Evolutionary conservation across 1,139 yeast species (phyloP).

Genomic region (Kodamaea suecica): DNA sequence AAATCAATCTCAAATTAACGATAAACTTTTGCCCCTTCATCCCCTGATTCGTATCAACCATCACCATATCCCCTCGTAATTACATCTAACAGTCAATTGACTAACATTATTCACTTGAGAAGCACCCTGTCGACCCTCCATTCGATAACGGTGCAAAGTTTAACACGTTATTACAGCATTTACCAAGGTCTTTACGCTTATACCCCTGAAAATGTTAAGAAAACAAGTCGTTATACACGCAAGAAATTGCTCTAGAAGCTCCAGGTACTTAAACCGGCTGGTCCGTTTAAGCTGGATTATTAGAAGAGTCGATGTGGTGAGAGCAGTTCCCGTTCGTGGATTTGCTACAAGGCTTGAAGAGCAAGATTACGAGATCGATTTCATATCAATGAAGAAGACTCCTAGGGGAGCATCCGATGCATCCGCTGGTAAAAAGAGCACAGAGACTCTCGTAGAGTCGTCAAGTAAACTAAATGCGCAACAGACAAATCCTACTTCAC

Average conservation of each 20-base stretch:
- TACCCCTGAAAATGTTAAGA: not conserved
- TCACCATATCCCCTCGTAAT: too few relatives aligned
- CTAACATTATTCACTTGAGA: too few relatives aligned
- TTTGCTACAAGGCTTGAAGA: conserved; percentile 1
- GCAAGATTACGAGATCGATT: conserved; percentile 35
- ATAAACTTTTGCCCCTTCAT: too few relatives aligned
- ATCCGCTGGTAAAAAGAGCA: not conserved
- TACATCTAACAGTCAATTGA: too few relatives aligned
- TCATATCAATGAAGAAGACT: conserved; percentile 31
- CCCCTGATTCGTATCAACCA: too few relatives aligned
- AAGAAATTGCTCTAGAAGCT: not conserved
- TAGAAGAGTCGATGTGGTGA: not conserved
- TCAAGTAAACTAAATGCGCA: not conserved
- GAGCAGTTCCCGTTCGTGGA: conserved; percentile 1
- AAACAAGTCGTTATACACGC: not conserved
- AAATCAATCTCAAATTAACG: too few relatives aligned
- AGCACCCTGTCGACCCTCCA: too few relatives aligned
- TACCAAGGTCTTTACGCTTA: too few relatives aligned
- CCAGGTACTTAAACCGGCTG: not conserved
- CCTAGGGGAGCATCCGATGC: not conserved
- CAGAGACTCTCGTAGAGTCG: not conserved
- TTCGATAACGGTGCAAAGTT: too few relatives aligned
- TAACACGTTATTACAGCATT: too few relatives aligned
- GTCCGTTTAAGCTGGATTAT: not conserved
- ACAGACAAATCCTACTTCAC: not conserved